Conservation (phyloP, 495 filamentous ascomycete species). For the Choiromyces venosus region DNA sequence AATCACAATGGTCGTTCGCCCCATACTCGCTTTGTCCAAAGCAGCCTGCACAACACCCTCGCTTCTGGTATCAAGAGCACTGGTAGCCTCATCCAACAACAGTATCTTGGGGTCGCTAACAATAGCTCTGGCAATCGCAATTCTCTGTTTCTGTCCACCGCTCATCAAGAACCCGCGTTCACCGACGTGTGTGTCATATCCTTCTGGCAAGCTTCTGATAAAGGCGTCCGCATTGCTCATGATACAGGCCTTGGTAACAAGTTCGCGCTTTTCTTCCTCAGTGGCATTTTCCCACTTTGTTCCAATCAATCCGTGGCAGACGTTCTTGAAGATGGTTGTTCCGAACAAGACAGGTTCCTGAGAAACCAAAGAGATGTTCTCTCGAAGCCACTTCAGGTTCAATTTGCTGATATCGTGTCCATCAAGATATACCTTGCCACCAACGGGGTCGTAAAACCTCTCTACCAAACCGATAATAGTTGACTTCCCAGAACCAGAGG, state of each 20-base stretch:
- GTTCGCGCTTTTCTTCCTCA: slow-evolving; percentile 59
- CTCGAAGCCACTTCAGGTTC: slow-evolving; percentile 86
- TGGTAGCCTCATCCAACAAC: slow-evolving; percentile 90
- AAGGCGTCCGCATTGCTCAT: slow-evolving; percentile 95
- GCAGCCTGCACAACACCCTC: slow-evolving; percentile 94
- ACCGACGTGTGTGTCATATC: slow-evolving; percentile 90
- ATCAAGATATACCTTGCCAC: slow-evolving; percentile 72
- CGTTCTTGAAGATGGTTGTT: slow-evolving; percentile 80
- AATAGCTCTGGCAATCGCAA: slow-evolving; percentile 75
- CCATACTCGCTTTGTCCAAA: slow-evolving; percentile 75
- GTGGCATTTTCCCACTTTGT: slow-evolving; percentile 64
- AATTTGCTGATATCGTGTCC: slow-evolving; percentile 73
- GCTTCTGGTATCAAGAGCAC: slow-evolving; percentile 88
- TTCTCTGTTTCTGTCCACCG: slow-evolving; percentile 94
- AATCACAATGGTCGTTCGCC: slow-evolving; percentile 94
- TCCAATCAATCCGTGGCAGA: slow-evolving; percentile 80
- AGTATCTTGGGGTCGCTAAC: slow-evolving; percentile 94
- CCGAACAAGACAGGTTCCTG: slow-evolving; percentile 81
- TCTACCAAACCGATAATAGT: slow-evolving; percentile 93
- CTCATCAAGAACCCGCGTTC: slow-evolving; percentile 88
- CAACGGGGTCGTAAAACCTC: slow-evolving; percentile 84
- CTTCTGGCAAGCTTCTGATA: slow-evolving; percentile 72
- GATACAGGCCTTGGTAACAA: slow-evolving; percentile 72
- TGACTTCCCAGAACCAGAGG: slow-evolving; percentile 92
- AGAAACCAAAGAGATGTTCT: slow-evolving; percentile 83